These are phyloP conservation scores for Aotearoamyces nothofagi DNA, from an alignment of 2,329 filamentous ascomycete genomes.

Conservation along the genomic window DNA sequence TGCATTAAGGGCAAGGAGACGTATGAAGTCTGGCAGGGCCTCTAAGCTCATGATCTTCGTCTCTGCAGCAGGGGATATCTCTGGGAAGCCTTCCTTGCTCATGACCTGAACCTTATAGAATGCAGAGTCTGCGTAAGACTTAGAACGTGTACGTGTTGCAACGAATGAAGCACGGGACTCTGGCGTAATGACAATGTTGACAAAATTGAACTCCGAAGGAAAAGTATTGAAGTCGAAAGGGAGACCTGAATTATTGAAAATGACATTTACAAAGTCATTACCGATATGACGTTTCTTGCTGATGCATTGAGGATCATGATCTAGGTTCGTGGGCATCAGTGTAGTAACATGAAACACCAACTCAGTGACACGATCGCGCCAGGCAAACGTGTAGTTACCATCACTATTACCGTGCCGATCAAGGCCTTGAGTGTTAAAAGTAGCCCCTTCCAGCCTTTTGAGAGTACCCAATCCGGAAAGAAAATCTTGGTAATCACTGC, in stretches of 20 bases:
- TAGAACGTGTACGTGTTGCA: constrained; percentile 35
- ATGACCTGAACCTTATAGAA: constrained; percentile 89
- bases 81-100: constrained; percentile 76
- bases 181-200: constrained; percentile 91
- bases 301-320: constrained; percentile 59
- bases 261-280: constrained; percentile 95
- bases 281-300: constrained; percentile 91
- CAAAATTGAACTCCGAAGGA: constrained; percentile 88
- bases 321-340: constrained; percentile 85
- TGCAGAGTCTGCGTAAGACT: constrained; percentile 21
- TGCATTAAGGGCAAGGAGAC: constrained; percentile 80
- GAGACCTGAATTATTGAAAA: constrained; percentile 92
- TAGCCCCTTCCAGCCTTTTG: constrained; percentile 65
- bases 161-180: constrained; percentile 67
- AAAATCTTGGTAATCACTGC: constrained; percentile 76
- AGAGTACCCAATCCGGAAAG: constrained; percentile 69
- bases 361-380: constrained; percentile 89
- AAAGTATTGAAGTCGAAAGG: constrained; percentile 86
- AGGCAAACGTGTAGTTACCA: constrained; percentile 80
- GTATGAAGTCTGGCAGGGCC: constrained; percentile 71
- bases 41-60: constrained; percentile 78
- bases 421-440: constrained; percentile 85
- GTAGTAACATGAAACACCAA: constrained; percentile 93
- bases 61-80: constrained; percentile 78
- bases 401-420: constrained; percentile 66